A percentile compares a stretch with the other conserved stretches of the same genome.
Conservation (phyloP, 1,284 basidiomycete species). For the Farysia itapuensis region DNA sequence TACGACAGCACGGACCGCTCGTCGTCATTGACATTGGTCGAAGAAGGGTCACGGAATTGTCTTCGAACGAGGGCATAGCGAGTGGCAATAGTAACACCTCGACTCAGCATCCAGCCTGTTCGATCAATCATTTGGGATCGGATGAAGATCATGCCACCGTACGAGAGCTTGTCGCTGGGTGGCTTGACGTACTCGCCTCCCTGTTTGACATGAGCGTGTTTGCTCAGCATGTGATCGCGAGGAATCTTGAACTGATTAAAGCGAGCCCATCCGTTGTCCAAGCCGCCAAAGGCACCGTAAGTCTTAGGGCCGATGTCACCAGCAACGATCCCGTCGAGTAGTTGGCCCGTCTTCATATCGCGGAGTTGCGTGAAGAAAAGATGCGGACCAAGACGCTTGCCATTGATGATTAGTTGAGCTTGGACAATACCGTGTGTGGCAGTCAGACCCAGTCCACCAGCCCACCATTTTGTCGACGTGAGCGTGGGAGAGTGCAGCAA, state of each 20-base stretch:
- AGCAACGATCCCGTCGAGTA: conserved; percentile 69
- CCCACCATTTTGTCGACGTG: conserved; percentile 81
- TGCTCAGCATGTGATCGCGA: conserved; percentile 73
- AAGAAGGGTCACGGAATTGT: conserved; percentile 63
- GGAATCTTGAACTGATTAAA: conserved; percentile 75
- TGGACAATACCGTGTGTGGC: conserved; percentile 78
- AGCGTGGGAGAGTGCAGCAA: conserved; percentile 75
- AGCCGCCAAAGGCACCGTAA: conserved; percentile 65
- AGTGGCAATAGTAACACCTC: conserved; percentile 72
- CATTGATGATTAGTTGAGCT: conserved; percentile 72
- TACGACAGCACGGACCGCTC: conserved; percentile 61
- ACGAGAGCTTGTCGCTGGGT: conserved; percentile 73
- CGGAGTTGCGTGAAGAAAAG: conserved; percentile 68
- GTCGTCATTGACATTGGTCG: conserved; percentile 60
- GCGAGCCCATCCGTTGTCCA: conserved; percentile 72
- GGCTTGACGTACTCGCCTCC: conserved; percentile 72
- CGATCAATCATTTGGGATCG: conserved; percentile 65
- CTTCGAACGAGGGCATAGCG: conserved; percentile 74
- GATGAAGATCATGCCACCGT: conserved; percentile 67
- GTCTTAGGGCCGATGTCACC: conserved; percentile 72
- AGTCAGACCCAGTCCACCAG: conserved; percentile 70
- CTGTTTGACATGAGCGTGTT: conserved; percentile 72
- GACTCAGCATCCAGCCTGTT: conserved; percentile 68
- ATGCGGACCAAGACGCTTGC: conserved; percentile 73
- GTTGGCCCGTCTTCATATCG: conserved; percentile 66